Base-by-base conservation (phyloP, 495 filamentous ascomycete genomes). In the Physcia stellaris region DNA sequence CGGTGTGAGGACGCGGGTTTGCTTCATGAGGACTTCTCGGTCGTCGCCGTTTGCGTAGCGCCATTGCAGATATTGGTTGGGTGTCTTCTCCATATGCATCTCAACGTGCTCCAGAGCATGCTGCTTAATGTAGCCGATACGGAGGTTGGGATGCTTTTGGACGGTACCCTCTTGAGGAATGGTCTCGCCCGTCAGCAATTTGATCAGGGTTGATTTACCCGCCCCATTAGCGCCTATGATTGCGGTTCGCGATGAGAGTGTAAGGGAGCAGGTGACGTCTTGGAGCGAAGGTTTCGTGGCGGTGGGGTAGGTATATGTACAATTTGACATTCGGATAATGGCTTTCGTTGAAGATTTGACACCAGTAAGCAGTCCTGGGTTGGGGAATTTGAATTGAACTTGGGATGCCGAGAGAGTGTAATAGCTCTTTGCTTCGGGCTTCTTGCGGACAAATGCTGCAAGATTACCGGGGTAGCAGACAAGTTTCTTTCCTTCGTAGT, bases 91-190 rank as follows among this genome's bases (percentile, higher is more conserved):
- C 47, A 99, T 71, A 54, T 99, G 90, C 88, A 94, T 92, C 63
- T 96, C 87, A 9, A 99, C 88, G 73, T 96, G 90, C 67, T 99
- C 90, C 9, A 99, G 73, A 15, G 92, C 93, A 56, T 96, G 92
- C 63, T 99, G 92, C 66, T 95, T 94, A 70, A 96, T 94, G 68
- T 96, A 96, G 32, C 92, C 92, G 52, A 99, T 94, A 68, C 92
- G 92, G 35, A 99, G 61, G 55, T 96, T 96, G 51, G 92, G 92
- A 55, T 99, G 92, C 66, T 96, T 96, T 68, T 96, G 86, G 6
- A 99, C 88, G 59, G 75, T 84, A 32, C 92, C 92, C 18, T 56
- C 54, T 46, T 86, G 83, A 1, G 92, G 90, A 45, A 95, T 79
- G 16, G 77, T 74, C 59, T 96, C 92, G 49, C 92, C 92, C n/a